phyloP scores from a whole-genome alignment of 1,139 yeast species.

The Chernovozyma aurita region DNA sequence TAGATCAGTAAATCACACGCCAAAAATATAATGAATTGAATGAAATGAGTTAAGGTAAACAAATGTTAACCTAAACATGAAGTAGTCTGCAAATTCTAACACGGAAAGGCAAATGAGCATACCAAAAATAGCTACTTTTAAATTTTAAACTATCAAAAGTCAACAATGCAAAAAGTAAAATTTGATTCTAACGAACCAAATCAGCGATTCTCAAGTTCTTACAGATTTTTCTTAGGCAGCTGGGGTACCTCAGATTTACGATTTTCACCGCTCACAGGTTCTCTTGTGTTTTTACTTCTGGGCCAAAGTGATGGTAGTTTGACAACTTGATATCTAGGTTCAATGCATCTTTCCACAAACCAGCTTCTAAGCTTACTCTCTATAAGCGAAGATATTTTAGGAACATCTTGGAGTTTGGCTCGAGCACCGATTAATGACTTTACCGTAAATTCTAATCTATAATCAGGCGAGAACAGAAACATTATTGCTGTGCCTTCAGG shows the following conservation, averaged over 20 bases:
- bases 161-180: background rate
- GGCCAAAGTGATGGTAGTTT: constrained; percentile 91
- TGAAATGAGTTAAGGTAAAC: too few relatives aligned
- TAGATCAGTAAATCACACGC: too few relatives aligned
- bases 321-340: constrained; percentile 85
- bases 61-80: too few relatives aligned
- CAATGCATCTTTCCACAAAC: constrained; percentile 91
- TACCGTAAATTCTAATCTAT: constrained; percentile 78
- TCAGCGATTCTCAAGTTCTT: background rate
- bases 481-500: constrained; percentile 63
- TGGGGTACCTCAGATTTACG: background rate
- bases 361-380: constrained; percentile 81
- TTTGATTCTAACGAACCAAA: too few relatives aligned
- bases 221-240: background rate
- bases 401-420: constrained; percentile 88
- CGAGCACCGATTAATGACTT: constrained; percentile 88
- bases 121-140: background rate
- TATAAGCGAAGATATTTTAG: constrained; percentile 80
- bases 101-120: background rate
- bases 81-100: too few relatives aligned
- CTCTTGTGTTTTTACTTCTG: constrained; percentile 64
- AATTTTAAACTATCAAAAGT: background rate
- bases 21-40: too few relatives aligned
- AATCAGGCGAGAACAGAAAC: constrained; percentile 89
- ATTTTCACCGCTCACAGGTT: constrained; percentile 15